phyloP scores from a whole-genome alignment of 2,329 filamentous ascomycete species.

The Saccharata proteae region DNA sequence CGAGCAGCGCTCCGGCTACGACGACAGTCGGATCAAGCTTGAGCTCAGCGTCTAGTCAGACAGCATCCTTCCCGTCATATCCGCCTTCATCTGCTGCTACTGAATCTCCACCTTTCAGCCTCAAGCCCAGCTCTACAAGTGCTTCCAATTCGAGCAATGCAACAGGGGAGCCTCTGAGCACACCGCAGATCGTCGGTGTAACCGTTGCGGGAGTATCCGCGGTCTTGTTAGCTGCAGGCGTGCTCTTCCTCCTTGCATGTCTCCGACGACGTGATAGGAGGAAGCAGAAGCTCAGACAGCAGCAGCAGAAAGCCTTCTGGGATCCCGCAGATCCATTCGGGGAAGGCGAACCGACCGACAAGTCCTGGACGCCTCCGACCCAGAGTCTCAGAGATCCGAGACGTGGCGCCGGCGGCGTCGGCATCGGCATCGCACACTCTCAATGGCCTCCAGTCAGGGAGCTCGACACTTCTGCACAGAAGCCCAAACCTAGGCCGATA shows the following conservation, averaged over 20 bases:
- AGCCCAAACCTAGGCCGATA: neutral
- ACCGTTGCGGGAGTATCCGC: conserved; percentile 24
- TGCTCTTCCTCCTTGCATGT: conserved; percentile 25
- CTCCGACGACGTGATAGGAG: conserved; percentile 22
- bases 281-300: conserved; percentile 9
- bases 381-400: conserved; percentile 8
- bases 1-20: neutral
- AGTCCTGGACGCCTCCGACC: too few species aligned
- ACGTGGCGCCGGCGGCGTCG: conserved; percentile 6
- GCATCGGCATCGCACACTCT: conserved; percentile 2
- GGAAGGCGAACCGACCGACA: too few species aligned
- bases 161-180: conserved; percentile 19
- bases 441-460: conserved; percentile 1
- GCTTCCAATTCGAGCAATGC: too few species aligned
- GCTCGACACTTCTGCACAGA: neutral
- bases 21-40: too few species aligned
- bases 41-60: too few species aligned
- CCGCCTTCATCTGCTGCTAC: too few species aligned
- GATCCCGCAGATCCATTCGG: neutral
- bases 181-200: conserved; percentile 27
- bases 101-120: too few species aligned
- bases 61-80: too few species aligned
- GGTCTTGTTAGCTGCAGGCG: conserved; percentile 24
- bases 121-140: too few species aligned
- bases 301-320: neutral